Evolutionary conservation across 148 eudicot species (phyloP), one percentile per base, ranked within the genome.

Genomic region (Silene uniflora): DNA sequence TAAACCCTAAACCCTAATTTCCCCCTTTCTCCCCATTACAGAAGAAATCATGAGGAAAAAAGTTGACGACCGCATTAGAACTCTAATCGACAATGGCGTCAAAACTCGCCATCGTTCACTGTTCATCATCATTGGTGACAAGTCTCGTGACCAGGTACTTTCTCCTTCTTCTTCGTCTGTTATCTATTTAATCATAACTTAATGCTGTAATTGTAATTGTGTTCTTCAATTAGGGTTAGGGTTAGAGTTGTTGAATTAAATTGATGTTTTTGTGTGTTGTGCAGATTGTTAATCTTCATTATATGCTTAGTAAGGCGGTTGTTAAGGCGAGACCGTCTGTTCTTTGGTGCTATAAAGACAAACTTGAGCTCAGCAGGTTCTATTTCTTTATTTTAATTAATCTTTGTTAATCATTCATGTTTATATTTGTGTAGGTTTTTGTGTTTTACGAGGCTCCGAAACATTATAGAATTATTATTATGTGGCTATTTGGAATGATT

Each of bases 21-120:
- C 21, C 19, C 46, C 21, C 24, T n/a, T 29, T 39, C 0, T 21
- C 49, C 39, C 62, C 6, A 49, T 2, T 6, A 10, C 22, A 49
- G 14, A 11, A 81, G 39, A 27, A 89, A 84, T 29, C 39, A 93
- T 90, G 98, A 85, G 89, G 87, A 94, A 88, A 83, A 94, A 91
- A 80, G 97, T 94, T 11, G 98, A 94, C 77, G 96, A 94, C 63
- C 89, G 98, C 11, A 90, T 94, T 63, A 67, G 96, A 76, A 90
- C 92, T 39, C 86, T 94, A 39, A 94, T 94, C n/a, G 96, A 94
- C 56, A 94, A 94, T 74, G 97, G 98, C 25, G 98, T 91, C 76
- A 91, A 89, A 79, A 84, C 74, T 24, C 80, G 88, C 19, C 98
- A 91, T 75, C 97, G 98, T 27, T 94, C 98, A n/a, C 67, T 94